A percentile compares a stretch with the other conserved stretches of the same genome.
These are phyloP conservation scores for Sambucus nigra DNA, from an alignment of 129 eudicot genomes.

Conservation along the genomic window DNA sequence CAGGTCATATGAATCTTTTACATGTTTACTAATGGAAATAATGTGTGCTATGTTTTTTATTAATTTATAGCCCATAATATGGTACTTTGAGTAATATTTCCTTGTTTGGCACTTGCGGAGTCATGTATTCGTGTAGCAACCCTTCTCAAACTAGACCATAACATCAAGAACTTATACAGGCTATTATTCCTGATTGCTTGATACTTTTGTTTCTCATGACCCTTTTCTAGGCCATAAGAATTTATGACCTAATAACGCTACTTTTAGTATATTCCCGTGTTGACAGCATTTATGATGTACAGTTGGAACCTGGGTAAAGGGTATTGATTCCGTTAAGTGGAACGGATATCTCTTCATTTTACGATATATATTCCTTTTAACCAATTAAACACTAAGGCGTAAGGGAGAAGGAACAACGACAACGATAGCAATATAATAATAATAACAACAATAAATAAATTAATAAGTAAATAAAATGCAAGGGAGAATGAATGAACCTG, in stretches of 20 bases:
- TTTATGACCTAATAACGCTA: constrained; percentile 1
- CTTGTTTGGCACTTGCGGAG: neutral
- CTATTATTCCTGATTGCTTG: neutral
- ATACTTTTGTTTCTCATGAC: neutral
- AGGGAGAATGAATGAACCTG: constrained; percentile 33
- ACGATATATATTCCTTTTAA: neutral
- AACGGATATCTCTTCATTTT: constrained; percentile 2
- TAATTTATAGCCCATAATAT: neutral
- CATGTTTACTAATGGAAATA: neutral
- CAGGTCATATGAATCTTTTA: neutral
- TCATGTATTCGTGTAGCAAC: neutral
- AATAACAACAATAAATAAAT: no score
- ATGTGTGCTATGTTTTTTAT: constrained; percentile 8
- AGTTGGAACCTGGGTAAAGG: constrained; percentile 1
- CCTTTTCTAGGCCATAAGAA: neutral
- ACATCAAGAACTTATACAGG: neutral
- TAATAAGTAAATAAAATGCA: no score
- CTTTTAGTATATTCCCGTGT: constrained; percentile 1
- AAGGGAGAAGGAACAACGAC: no score
- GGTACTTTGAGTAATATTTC: neutral
- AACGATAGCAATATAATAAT: no score
- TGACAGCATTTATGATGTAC: neutral
- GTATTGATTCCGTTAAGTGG: constrained; percentile 6
- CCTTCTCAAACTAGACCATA: neutral
- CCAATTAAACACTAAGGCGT: neutral